Evolutionary conservation across 78 protist genomes (phyloP).

Genomic region (Tieghemostelium lacteum): DNA sequence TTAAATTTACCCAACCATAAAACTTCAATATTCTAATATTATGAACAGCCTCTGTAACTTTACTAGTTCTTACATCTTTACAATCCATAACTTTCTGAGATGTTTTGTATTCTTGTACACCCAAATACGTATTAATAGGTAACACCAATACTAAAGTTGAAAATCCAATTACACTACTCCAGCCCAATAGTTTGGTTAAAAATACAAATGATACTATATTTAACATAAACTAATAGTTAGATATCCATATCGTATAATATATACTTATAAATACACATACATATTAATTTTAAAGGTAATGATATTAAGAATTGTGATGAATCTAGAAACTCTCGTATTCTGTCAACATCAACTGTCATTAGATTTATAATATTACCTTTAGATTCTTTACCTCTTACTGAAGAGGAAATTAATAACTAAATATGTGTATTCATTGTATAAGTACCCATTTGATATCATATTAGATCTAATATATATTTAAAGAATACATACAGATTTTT

Average conservation of each 20-base stretch:
- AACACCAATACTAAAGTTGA: neutral
- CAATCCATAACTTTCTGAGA: neutral
- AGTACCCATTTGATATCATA: neutral
- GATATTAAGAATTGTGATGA: neutral
- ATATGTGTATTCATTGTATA: slow-evolving; percentile 2
- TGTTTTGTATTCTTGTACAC: neutral
- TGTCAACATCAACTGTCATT: slow-evolving; percentile 24
- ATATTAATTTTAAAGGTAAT: slow-evolving; percentile 3
- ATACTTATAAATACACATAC: too few species aligned
- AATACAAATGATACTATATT: neutral
- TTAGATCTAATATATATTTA: neutral
- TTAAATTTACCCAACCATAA: slow-evolving; percentile 49
- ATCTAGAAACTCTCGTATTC: neutral
- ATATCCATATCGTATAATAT: too few species aligned
- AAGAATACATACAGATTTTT: slow-evolving; percentile 21
- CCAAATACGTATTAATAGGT: neutral
- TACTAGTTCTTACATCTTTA: slow-evolving; percentile 7
- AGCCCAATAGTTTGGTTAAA: neutral
- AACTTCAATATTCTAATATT: slow-evolving; percentile 36
- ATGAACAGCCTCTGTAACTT: slow-evolving; percentile 9
- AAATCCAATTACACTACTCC: slow-evolving; percentile 19
- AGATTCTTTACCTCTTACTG: neutral
- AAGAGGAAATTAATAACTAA: neutral
- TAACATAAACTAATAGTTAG: too few species aligned
- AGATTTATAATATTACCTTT: slow-evolving; percentile 23